A percentile compares a stretch with the other conserved stretches of the same genome.
phyloP scores from a whole-genome alignment of 176 grass and related monocot genomes.

The Bonia amplexicaulis region DNA sequence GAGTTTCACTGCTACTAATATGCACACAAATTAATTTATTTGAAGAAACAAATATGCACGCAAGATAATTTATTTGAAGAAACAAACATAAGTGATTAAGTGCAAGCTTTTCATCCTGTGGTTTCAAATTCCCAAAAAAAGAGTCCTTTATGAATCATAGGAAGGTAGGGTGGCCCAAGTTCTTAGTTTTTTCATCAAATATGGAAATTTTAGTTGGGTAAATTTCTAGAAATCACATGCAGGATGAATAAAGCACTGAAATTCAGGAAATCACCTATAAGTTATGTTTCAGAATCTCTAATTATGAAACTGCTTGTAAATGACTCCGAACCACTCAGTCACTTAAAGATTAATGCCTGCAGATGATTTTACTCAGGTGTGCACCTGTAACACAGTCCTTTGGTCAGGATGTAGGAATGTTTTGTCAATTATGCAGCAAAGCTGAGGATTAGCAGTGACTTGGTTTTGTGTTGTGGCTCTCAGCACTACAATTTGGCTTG shows the following conservation, averaged over 20 bases:
- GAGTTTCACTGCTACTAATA: background rate
- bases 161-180: background rate
- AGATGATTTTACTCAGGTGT: background rate
- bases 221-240: background rate
- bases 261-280: background rate
- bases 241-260: background rate
- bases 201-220: background rate
- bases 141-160: background rate
- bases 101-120: background rate
- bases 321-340: background rate
- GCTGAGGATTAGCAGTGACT: background rate
- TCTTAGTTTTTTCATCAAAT: background rate
- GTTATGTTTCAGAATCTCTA: background rate
- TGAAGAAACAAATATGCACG: background rate
- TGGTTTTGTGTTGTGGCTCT: background rate
- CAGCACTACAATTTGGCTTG: background rate
- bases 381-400: background rate
- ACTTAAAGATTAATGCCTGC: background rate
- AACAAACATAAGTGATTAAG: background rate
- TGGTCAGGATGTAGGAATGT: background rate
- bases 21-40: background rate
- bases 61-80: background rate
- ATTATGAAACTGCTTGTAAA: background rate
- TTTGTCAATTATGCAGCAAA: background rate
- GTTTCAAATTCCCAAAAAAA: background rate